Conservation (phyloP, 331 rosid genomes). For the Quercus tomentella region DNA sequence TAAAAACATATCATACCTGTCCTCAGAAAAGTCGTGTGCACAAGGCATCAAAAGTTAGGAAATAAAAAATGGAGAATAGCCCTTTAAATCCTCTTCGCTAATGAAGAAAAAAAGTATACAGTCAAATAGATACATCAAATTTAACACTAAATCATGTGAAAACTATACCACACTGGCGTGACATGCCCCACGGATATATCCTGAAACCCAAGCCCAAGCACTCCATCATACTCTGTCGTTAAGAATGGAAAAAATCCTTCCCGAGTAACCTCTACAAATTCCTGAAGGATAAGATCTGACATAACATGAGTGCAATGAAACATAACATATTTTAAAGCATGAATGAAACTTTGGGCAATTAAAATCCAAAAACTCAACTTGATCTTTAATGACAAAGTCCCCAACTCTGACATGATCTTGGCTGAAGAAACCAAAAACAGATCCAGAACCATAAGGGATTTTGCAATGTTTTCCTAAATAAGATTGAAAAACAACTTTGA, state of each 20-base stretch:
- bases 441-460: slow-evolving; percentile 68
- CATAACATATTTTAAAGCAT: slow-evolving; percentile 2
- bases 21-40: slow-evolving; percentile 2
- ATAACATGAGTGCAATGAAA: slow-evolving; percentile 13
- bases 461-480: slow-evolving; percentile 56
- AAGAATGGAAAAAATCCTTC: slow-evolving; percentile 52
- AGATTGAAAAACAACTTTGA: not conserved
- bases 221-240: slow-evolving; percentile 58
- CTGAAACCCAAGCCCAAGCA: slow-evolving; percentile 78
- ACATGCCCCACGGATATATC: slow-evolving; percentile 49
- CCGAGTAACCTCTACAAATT: slow-evolving; percentile 55
- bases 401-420: slow-evolving; percentile 57
- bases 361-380: slow-evolving; percentile 33
- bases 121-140: not conserved
- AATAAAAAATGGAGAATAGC: not conserved
- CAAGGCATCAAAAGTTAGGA: not conserved
- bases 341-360: not conserved
- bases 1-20: slow-evolving; percentile 65
- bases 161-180: slow-evolving; percentile 69
- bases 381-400: slow-evolving; percentile 50
- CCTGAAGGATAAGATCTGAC: slow-evolving; percentile 37
- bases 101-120: not conserved
- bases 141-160: not conserved
- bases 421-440: slow-evolving; percentile 69
- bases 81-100: not conserved